Percentiles rank a stretch among this genome's conserved stretches.
phyloP scores from a whole-genome alignment of 805 yeast genomes.

The Schwanniomyces vanrijiae region DNA sequence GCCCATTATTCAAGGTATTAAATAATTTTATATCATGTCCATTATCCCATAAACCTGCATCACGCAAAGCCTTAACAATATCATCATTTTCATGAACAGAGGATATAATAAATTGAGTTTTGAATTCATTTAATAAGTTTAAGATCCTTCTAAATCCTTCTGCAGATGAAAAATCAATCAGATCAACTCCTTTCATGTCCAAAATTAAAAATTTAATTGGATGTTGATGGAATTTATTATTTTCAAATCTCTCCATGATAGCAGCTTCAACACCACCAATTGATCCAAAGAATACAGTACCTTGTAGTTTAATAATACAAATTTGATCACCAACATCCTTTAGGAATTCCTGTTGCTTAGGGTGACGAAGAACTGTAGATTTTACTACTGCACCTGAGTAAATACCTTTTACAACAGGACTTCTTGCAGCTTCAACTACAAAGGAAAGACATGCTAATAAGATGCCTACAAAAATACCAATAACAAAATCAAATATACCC shows the following conservation, averaged over 20 bases:
- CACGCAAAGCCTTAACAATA: slow-evolving; percentile 69
- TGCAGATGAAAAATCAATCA: slow-evolving; percentile 92
- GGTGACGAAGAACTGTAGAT: slow-evolving; percentile 90
- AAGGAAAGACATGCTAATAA: slow-evolving; percentile 91
- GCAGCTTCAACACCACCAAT: slow-evolving; percentile 86
- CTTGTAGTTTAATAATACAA: slow-evolving; percentile 81
- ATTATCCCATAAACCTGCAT: slow-evolving; percentile 74
- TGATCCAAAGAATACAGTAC: slow-evolving; percentile 91
- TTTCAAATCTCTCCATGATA: slow-evolving; percentile 65
- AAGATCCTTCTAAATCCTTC: slow-evolving; percentile 90
- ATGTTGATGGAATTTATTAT: slow-evolving; percentile 44
- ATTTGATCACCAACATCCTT: slow-evolving; percentile 88
- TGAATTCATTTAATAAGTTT: slow-evolving; percentile 68
- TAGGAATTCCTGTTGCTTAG: slow-evolving; percentile 82
- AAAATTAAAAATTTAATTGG: slow-evolving; percentile 80
- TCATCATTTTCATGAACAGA: slow-evolving; percentile 70
- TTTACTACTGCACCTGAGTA: slow-evolving; percentile 87
- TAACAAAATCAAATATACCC: slow-evolving; percentile 95
- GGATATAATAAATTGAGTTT: slow-evolving; percentile 72
- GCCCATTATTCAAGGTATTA: slow-evolving; percentile 76
- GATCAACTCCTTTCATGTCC: slow-evolving; percentile 79
- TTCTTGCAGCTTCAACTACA: slow-evolving; percentile 86
- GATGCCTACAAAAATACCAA: slow-evolving; percentile 88
- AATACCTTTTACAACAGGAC: slow-evolving; percentile 77
- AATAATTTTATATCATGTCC: slow-evolving; percentile 57